phyloP scores from a whole-genome alignment of 306 rosid genomes.

The Malus sylvestris region DNA sequence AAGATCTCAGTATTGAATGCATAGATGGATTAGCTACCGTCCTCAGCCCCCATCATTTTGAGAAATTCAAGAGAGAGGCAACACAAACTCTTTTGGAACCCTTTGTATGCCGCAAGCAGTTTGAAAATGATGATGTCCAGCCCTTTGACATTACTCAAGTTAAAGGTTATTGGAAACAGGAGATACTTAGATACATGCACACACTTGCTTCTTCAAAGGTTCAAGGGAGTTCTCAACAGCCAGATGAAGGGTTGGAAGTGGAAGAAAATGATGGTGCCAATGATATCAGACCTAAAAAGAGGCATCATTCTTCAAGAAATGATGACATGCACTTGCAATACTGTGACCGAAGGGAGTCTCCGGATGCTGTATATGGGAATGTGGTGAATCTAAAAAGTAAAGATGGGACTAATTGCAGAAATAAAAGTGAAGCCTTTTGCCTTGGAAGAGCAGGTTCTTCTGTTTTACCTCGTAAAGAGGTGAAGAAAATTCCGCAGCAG shows the following conservation, averaged over 20 bases:
- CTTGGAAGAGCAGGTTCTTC: constrained; percentile 10
- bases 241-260: constrained; percentile 26
- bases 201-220: constrained; percentile 35
- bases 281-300: constrained; percentile 56
- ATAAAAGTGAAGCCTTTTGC: constrained; percentile 17
- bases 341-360: constrained; percentile 17
- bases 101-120: constrained; percentile 53
- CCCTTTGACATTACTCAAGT: constrained; percentile 70
- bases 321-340: constrained; percentile 4
- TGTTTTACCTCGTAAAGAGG: constrained; percentile 13
- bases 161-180: constrained; percentile 84
- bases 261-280: constrained; percentile 29
- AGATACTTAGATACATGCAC: constrained; percentile 55
- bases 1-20: constrained; percentile 97
- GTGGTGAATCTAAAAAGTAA: not conserved
- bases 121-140: constrained; percentile 61
- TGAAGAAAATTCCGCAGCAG: constrained; percentile 11
- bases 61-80: constrained; percentile 49
- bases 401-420: constrained; percentile 13
- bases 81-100: constrained; percentile 48
- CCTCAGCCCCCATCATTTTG: constrained; percentile 75
- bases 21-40: constrained; percentile 87
- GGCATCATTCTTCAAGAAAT: constrained; percentile 24
- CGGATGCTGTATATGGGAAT: constrained; percentile 8
- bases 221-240: constrained; percentile 34